phyloP scores from a whole-genome alignment of 192 early-diverging fungal genomes.

The Linderina pennispora region DNA sequence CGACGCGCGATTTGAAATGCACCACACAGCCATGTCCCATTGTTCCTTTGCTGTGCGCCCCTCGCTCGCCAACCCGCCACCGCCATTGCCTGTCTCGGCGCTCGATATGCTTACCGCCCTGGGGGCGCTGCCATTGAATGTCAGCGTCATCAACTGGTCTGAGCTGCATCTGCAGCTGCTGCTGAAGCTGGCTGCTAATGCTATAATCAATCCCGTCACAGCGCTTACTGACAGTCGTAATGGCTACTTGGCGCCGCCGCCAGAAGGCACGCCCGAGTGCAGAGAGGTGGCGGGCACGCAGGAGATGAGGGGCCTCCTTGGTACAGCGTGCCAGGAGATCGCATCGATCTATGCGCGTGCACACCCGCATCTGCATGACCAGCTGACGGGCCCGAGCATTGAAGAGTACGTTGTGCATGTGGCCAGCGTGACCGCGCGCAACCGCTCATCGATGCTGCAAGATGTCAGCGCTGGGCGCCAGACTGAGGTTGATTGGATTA shows the following conservation, averaged over 20 bases:
- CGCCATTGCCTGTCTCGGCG: constrained; percentile 5
- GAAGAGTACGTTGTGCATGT: constrained; percentile 34
- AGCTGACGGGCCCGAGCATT: constrained; percentile 23
- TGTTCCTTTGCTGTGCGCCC: constrained; percentile 44
- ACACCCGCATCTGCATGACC: constrained; percentile 29
- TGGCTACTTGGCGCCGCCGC: constrained; percentile 37
- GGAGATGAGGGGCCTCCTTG: constrained; percentile 12
- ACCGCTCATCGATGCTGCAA: constrained; percentile 51
- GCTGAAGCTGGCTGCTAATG: constrained; percentile 60
- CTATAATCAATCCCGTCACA: constrained; percentile 59
- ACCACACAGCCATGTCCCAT: constrained; percentile 53
- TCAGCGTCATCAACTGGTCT: constrained; percentile 29
- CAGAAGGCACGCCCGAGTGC: constrained; percentile 1
- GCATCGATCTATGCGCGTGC: constrained; percentile 32
- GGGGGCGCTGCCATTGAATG: constrained; percentile 18
- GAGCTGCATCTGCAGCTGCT: constrained; percentile 46
- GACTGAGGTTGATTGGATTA: constrained; percentile 54
- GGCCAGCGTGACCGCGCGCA: constrained; percentile 35
- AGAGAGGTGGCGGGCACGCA: constrained; percentile 5
- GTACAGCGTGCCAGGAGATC: constrained; percentile 26
- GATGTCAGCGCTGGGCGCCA: constrained; percentile 31
- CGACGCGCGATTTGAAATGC: constrained; percentile 42
- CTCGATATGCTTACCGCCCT: constrained; percentile 21
- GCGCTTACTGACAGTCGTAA: constrained; percentile 54
- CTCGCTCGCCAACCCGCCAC: constrained; percentile 2